Percentiles rank a stretch among this genome's conserved stretches.
phyloP scores from a whole-genome alignment of 768 basidiomycete species.

The Amanita rimosa region DNA sequence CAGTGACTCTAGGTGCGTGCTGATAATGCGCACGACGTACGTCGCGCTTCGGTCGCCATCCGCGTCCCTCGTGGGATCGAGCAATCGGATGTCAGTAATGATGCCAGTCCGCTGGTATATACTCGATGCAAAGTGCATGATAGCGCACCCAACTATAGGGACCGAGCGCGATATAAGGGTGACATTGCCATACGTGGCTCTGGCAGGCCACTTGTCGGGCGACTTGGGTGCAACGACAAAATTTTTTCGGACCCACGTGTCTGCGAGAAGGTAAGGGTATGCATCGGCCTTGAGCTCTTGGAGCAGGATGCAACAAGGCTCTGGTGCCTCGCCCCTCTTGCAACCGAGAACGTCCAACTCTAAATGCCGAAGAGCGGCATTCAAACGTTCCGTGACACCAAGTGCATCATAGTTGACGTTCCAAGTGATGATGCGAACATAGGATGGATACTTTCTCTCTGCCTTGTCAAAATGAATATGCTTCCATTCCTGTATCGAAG shows the following conservation, averaged over 20 bases:
- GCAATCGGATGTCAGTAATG: slow-evolving; percentile 18
- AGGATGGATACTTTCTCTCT: slow-evolving; percentile 26
- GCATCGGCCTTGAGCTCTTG: slow-evolving; percentile 49
- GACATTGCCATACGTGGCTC: slow-evolving; percentile 49
- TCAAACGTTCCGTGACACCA: slow-evolving; percentile 30
- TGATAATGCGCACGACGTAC: slow-evolving; percentile 48
- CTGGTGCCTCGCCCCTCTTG: slow-evolving; percentile 32
- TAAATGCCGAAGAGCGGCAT: slow-evolving; percentile 40
- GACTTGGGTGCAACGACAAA: slow-evolving; percentile 50
- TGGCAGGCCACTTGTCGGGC: slow-evolving; percentile 40
- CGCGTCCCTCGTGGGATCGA: slow-evolving; percentile 8
- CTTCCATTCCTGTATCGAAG: slow-evolving; percentile 31
- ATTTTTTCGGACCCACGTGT: slow-evolving; percentile 52
- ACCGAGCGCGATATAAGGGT: slow-evolving; percentile 55
- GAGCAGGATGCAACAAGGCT: slow-evolving; percentile 53
- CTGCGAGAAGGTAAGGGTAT: slow-evolving; percentile 35
- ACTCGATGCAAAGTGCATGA: slow-evolving; percentile 42
- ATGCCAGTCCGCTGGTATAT: slow-evolving; percentile 43
- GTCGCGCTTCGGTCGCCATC: slow-evolving; percentile 38
- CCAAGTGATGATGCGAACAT: slow-evolving; percentile 55
- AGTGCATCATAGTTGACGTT: slow-evolving; percentile 45
- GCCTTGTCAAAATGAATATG: slow-evolving; percentile 23
- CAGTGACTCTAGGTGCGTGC: slow-evolving; percentile 68
- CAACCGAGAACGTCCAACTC: slow-evolving; percentile 39
- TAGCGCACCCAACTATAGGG: slow-evolving; percentile 34